These are phyloP conservation scores for Zasmidium citrigriseum DNA, from an alignment of 2,329 filamentous ascomycete genomes.

Conservation along the genomic window DNA sequence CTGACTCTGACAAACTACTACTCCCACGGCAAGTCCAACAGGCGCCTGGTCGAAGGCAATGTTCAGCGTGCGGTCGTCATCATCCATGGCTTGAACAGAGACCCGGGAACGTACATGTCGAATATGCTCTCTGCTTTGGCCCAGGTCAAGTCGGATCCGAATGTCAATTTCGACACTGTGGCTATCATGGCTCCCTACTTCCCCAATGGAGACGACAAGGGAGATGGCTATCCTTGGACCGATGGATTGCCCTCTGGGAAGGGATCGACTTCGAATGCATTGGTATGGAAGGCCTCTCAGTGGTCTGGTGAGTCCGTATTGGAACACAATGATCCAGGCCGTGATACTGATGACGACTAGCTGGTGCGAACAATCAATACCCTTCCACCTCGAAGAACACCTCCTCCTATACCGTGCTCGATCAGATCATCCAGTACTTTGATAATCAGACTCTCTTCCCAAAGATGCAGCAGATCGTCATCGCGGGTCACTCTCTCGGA, in stretches of 20 bases:
- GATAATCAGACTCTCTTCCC: slow-evolving; percentile 35
- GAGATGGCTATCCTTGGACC: slow-evolving; percentile 37
- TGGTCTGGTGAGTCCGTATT: slow-evolving; percentile 35
- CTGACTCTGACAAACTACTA: slow-evolving; percentile 40
- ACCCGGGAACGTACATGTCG: slow-evolving; percentile 36
- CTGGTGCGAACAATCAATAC: slow-evolving; percentile 35
- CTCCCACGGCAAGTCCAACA: slow-evolving; percentile 26
- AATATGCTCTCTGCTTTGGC: slow-evolving; percentile 36
- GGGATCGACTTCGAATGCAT: slow-evolving; percentile 34
- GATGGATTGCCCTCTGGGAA: slow-evolving; percentile 25
- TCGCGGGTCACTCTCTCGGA: slow-evolving; percentile 40
- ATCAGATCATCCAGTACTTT: slow-evolving; percentile 39
- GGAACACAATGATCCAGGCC: background rate
- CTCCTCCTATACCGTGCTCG: slow-evolving; percentile 37
- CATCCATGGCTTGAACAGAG: slow-evolving; percentile 37
- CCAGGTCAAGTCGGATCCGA: slow-evolving; percentile 23
- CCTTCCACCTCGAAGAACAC: slow-evolving; percentile 29
- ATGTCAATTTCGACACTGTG: slow-evolving; percentile 34
- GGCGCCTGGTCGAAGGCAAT: slow-evolving; percentile 28
- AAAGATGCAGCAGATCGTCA: slow-evolving; percentile 39
- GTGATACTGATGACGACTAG: background rate
- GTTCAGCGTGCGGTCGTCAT: slow-evolving; percentile 38
- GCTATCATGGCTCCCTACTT: slow-evolving; percentile 39
- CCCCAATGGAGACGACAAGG: slow-evolving; percentile 39
- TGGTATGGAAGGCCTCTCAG: slow-evolving; percentile 38